Evolutionary conservation across 768 basidiomycete species (phyloP).

Genomic region (Boletellus ananiceps): DNA sequence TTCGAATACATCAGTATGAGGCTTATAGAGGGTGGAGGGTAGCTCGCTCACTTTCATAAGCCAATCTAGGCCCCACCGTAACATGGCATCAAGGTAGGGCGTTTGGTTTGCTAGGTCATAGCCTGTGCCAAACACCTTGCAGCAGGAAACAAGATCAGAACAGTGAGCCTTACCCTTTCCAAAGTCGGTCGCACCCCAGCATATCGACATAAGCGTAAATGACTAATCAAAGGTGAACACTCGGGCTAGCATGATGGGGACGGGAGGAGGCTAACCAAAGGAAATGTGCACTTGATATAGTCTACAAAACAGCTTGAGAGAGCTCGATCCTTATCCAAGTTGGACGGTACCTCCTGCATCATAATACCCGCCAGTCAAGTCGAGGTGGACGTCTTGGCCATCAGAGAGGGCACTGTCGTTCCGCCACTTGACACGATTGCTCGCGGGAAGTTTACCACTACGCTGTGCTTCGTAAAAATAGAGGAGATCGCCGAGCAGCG

Average conservation of each 20-base stretch:
- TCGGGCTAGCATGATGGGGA: not conserved
- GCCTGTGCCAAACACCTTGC: conserved; percentile 36
- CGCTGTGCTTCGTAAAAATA: conserved; percentile 94
- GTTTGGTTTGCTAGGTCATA: conserved; percentile 87
- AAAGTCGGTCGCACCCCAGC: conserved; percentile 86
- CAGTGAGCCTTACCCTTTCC: conserved; percentile 53
- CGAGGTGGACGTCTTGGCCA: conserved; percentile 66
- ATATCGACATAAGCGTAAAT: conserved; percentile 79
- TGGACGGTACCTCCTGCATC: conserved; percentile 76
- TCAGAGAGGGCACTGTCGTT: conserved; percentile 78
- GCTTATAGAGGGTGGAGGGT: not conserved
- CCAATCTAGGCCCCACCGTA: conserved; percentile 92
- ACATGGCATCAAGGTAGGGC: conserved; percentile 83
- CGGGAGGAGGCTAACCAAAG: conserved; percentile 50
- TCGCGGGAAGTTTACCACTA: conserved; percentile 63
- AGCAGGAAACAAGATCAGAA: not conserved
- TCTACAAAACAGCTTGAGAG: conserved; percentile 39
- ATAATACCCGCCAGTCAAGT: conserved; percentile 85
- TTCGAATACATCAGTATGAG: conserved; percentile 28
- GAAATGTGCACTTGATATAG: conserved; percentile 85
- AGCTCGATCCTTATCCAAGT: not conserved
- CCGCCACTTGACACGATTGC: conserved; percentile 80
- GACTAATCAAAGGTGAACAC: conserved; percentile 39
- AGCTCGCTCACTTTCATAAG: conserved; percentile 66
- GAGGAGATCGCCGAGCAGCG: conserved; percentile 70